Evolutionary conservation across 352 stramenopile genomes (phyloP).

Genomic region (Phytophthora ramorum): DNA sequence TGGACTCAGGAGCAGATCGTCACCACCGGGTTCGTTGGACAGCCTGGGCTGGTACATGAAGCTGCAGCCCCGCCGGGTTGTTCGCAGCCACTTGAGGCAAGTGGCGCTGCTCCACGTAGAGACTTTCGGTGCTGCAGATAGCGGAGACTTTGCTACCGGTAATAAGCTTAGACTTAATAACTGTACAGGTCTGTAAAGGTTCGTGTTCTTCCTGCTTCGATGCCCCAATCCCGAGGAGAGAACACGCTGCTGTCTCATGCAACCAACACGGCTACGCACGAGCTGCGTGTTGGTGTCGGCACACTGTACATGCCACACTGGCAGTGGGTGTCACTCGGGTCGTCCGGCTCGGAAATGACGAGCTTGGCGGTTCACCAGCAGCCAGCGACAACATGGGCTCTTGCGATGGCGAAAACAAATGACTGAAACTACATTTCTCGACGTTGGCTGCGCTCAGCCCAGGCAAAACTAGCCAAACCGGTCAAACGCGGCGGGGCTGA

Average conservation of each 20-base stretch:
- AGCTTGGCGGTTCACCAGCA: too few relatives aligned
- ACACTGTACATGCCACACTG: not conserved
- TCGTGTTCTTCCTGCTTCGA: constrained; percentile 23
- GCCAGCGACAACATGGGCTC: not conserved
- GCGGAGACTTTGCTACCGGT: not conserved
- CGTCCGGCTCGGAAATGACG: too few relatives aligned
- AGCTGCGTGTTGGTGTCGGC: constrained; percentile 18
- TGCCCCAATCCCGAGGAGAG: constrained; percentile 17
- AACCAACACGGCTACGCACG: constrained; percentile 23
- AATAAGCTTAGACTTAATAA: too few relatives aligned
- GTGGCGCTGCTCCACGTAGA: not conserved
- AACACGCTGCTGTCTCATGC: constrained; percentile 30
- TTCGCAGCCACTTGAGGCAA: not conserved
- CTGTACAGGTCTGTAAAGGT: not conserved
- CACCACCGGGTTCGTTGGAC: constrained; percentile 2
- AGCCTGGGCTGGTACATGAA: not conserved
- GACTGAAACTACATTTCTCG: not conserved
- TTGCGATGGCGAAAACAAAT: not conserved
- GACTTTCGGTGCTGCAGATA: too few relatives aligned
- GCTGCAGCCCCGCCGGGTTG: not conserved
- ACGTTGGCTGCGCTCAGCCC: not conserved
- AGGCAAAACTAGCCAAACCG: constrained; percentile 13
- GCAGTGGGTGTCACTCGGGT: not conserved
- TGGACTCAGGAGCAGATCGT: not conserved
- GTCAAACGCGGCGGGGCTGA: not conserved